phyloP scores from a whole-genome alignment of 208 protist genomes.

The Vickermania spadyakhi region DNA sequence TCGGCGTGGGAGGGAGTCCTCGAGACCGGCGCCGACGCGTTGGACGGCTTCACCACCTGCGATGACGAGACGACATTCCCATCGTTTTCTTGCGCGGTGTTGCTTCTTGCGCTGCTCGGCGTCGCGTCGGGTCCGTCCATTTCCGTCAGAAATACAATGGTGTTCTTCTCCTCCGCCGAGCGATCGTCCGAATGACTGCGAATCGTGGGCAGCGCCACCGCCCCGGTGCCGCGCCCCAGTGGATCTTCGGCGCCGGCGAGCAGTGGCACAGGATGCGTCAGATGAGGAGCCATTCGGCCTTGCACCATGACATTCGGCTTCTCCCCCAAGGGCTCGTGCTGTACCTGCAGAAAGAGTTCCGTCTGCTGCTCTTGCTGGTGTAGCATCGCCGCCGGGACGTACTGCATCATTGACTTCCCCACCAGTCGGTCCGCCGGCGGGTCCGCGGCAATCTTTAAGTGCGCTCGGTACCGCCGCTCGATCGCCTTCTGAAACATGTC shows the following conservation, averaged over 20 bases:
- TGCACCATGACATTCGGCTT: background rate
- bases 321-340: slow-evolving; percentile 3
- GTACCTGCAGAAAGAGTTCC: slow-evolving; percentile 1
- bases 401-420: slow-evolving; percentile 54
- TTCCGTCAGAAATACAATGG: slow-evolving; percentile 21
- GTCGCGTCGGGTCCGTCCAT: slow-evolving; percentile 6
- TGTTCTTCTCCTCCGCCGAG: background rate
- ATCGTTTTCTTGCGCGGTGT: background rate
- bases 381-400: slow-evolving; percentile 60
- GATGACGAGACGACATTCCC: background rate
- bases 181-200: background rate
- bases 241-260: background rate
- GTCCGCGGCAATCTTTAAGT: slow-evolving; percentile 61
- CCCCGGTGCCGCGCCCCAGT: slow-evolving; percentile 12
- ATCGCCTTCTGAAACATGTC: slow-evolving; percentile 55
- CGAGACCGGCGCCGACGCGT: background rate
- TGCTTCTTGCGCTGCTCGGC: background rate
- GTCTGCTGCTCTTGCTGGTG: slow-evolving; percentile 15
- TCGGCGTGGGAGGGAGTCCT: background rate
- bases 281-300: background rate
- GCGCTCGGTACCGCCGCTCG: slow-evolving; percentile 51
- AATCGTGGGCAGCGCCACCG: background rate
- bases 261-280: background rate
- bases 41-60: too few species aligned
- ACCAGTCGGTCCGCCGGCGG: slow-evolving; percentile 84